Evolutionary conservation across 2,329 filamentous ascomycete genomes (phyloP).

Genomic region (Colletotrichum caudatum): DNA sequence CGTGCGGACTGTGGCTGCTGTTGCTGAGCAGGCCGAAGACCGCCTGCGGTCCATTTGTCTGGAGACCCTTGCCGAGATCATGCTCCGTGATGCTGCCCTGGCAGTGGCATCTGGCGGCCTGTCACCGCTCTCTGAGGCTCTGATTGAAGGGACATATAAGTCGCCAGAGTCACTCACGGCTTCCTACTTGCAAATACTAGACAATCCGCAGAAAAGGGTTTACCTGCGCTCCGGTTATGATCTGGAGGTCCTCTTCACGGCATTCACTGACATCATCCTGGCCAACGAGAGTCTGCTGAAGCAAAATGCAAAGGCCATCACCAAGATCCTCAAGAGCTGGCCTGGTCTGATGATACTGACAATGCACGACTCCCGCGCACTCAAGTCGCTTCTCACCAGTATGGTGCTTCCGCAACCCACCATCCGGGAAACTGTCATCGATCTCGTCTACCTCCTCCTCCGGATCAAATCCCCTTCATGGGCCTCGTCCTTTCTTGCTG

Average conservation of each 20-base stretch:
- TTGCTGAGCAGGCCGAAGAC: conserved; percentile 90
- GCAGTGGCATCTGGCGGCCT: conserved; percentile 88
- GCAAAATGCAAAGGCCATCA: conserved; percentile 91
- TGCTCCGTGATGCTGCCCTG: conserved; percentile 86
- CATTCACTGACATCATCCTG: conserved; percentile 86
- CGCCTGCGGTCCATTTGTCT: conserved; percentile 90
- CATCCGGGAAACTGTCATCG: conserved; percentile 82
- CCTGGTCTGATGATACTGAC: conserved; percentile 88
- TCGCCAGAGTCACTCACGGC: conserved; percentile 89
- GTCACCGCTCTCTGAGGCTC: conserved; percentile 87
- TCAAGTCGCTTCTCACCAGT: conserved; percentile 80
- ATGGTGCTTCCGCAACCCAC: conserved; percentile 68
- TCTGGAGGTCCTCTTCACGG: conserved; percentile 88
- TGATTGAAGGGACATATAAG: conserved; percentile 91
- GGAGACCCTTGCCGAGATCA: conserved; percentile 90
- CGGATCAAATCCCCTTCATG: conserved; percentile 94
- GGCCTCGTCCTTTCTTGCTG: conserved; percentile 95
- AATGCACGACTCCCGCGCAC: conserved; percentile 87
- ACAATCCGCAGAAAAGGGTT: conserved; percentile 82
- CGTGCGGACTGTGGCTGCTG: conserved; percentile 88
- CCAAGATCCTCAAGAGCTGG: conserved; percentile 93
- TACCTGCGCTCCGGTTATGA: conserved; percentile 91
- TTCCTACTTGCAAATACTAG: conserved; percentile 90
- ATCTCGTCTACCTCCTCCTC: conserved; percentile 82
- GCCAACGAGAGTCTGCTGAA: conserved; percentile 75